Base-by-base conservation (phyloP, 768 basidiomycete species). In the Guyanaporus albipodus region DNA sequence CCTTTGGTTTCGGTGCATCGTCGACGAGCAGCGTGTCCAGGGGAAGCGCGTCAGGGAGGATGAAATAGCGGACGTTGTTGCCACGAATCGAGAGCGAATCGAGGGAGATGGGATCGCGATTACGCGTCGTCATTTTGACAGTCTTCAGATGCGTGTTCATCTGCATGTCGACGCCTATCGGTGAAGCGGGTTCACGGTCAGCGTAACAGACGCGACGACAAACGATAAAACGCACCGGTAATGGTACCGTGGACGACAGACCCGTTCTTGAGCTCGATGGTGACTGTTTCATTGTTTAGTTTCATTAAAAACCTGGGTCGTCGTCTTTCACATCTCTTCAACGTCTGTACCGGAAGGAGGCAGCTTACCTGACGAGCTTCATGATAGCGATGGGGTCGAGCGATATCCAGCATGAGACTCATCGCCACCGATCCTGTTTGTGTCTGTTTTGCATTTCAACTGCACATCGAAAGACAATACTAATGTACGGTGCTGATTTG, bases 101-200 rank as follows among this genome's bases (percentile, higher is more conserved):
- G 44, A 97, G 82, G 18, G 88, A 74, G 22, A 83, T 71, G 4
- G 93, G 90, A 46, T 93, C 90, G 50, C 90, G 87, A 66, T 91
- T 93, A 44, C 91, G 83, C 24, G 83, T 77, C n/a, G 91, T 91
- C 76, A 98, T 85, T 72, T 96, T 97, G 55, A 99, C 90, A 38
- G 92, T 91, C 75, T 99, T 99, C 42, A 99, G 77, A 59, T 97
- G 88, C 3, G 95, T 98, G 73, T 97, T 98, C 95, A 99, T 99
- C 62, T 95, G 92, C 79, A 95, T 93, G 70, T 99, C 95, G 41
- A 99, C 96, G 48, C 93, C 95, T 97, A 34, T 67, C 14, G 32
- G 12, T 31, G 36, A 46, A 29, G 28, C 28, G 39, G 32, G 28
- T 34, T 44, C 10, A 55, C 21, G 23, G 35, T 47, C 14, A 58